Base-by-base conservation (phyloP, 257 asterid species). In the Perilla frutescens region DNA sequence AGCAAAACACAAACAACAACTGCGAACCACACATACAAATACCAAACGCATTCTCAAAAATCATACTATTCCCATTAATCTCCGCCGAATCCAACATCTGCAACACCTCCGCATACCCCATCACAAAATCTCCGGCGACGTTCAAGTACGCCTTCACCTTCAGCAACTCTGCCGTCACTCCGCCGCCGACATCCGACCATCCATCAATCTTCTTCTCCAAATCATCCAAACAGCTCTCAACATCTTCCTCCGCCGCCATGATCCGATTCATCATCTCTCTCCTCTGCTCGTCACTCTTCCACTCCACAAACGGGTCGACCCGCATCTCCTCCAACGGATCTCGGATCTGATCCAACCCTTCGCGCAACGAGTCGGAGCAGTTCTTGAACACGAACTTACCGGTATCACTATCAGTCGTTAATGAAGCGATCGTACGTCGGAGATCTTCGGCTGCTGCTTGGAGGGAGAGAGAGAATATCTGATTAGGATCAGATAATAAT, bases 401-500 rank as follows among this genome's bases (percentile, higher is more conserved):
- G 3, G 13, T 2, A 5, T 2, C 15, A 14, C 26, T 20, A 20
- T 20, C 0, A 20, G 26, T 20, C 26, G 48, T 37, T 2, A 11
- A 36, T 7, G 40, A 10, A 3, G 13, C 36, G 65, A 59, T 59
- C 47, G 44, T n/a, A 36, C 37, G 44, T 8, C 20, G 41, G 4
- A 81, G 70, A 2, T 64, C 5, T 7, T 8, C 6, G 2, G 63
- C 56, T 3, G 82, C 73, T 12, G 74, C 13, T 63, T 70, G 67
- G 51, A 81, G 85, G 26, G 77, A 44, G 77, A 69, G 40, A 8
- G 44, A 54, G 78, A 77, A 39, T 14, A 77, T 70, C 68, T 81
- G 82, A 26, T 74, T 60, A 0, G 85, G 78, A 13, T 73, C 67
- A 0, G 50, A 2, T 1, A 47, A 26, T 10, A 50, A 4, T 8